Base-by-base conservation (phyloP, 2,329 filamentous ascomycete species). In the Ceratocystis albifundus region DNA sequence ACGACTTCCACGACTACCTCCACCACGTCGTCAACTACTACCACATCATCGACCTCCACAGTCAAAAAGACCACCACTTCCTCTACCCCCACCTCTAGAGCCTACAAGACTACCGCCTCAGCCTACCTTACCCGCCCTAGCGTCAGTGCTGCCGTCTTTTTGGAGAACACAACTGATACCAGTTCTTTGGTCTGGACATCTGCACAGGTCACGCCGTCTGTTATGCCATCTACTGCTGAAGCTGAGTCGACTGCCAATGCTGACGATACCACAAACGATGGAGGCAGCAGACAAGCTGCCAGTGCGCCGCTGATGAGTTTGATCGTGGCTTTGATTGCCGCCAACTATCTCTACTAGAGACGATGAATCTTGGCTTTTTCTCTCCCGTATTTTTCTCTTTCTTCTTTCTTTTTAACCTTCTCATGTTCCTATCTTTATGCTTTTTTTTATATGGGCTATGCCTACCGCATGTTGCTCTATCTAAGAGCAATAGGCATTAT, bases 311-410 rank as follows among this genome's bases (percentile, higher is more conserved):
- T 82, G 48, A 81, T 77, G 6, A 81, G 82, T 59, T 76, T 85
- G 25, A 75, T 84, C 55, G 77, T 84, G 59, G 82, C 82, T 65
- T 77, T 85, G 57, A 75, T 83, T 41, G 82, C 80, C 28, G 78
- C 81, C 30, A 77, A 78, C 17, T 80, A 76, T 70, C 74, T 82
- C 69, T 78, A 79, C 69, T 82, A 73, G 71, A 65, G 55, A 50
- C 15, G 17, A 50, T 15, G 63, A 50, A 17, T 7, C 41, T 28
- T 41, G 63, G 45, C 20, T 59, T n/a, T 20, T 17, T 62, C 59
- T 62, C 59, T 53, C 45, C 12, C 36, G 4, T 65, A 50, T 70
- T 62, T 53, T 45, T 71, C 53, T 65, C 53, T 65, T 65, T 55
- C n/a, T n/a, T n/a, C n/a, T n/a, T n/a, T n/a, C n/a, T n/a, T n/a